Percentiles rank a stretch among this genome's conserved stretches.
phyloP scores from a whole-genome alignment of 2,329 filamentous ascomycete genomes.

The Knufia petricola region DNA sequence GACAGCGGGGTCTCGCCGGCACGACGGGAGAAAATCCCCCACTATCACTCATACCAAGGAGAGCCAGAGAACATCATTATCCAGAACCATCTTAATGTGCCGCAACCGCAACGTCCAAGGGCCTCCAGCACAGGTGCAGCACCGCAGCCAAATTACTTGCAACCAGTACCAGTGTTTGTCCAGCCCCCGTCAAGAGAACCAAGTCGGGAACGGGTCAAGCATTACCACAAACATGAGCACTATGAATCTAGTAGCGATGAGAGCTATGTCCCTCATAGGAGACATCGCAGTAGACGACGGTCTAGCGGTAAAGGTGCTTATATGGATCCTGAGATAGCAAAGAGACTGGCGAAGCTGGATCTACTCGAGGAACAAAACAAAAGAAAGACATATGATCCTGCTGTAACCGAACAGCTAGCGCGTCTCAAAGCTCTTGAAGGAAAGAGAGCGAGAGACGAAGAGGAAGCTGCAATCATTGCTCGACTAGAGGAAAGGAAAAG shows the following conservation, averaged over 20 bases:
- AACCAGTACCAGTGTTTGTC: constrained; percentile 14
- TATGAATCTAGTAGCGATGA: constrained; percentile 8
- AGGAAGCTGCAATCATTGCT: constrained; percentile 22
- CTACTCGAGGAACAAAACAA: not conserved
- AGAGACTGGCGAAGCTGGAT: not conserved
- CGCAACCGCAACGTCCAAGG: constrained; percentile 14
- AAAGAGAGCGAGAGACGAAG: constrained; percentile 28
- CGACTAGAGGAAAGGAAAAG: constrained; percentile 26
- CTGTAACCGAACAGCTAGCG: not conserved
- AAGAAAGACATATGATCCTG: not conserved
- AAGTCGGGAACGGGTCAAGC: constrained; percentile 14
- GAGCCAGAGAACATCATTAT: constrained; percentile 16
- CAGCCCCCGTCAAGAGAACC: constrained; percentile 10
- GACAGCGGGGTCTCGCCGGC: not conserved
- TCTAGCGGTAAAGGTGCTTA: too few species aligned
- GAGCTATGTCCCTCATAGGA: not conserved
- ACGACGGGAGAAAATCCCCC: not conserved
- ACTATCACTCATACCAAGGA: constrained; percentile 10
- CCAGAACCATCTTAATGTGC: constrained; percentile 19
- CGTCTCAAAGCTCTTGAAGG: constrained; percentile 20
- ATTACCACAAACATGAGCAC: constrained; percentile 11
- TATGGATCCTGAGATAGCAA: not conserved
- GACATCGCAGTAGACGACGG: not conserved
- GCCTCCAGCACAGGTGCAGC: constrained; percentile 18
- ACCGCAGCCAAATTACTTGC: constrained; percentile 15